These are phyloP conservation scores for Jaapia argillacea DNA, from an alignment of 768 basidiomycete species.

Conservation along the genomic window DNA sequence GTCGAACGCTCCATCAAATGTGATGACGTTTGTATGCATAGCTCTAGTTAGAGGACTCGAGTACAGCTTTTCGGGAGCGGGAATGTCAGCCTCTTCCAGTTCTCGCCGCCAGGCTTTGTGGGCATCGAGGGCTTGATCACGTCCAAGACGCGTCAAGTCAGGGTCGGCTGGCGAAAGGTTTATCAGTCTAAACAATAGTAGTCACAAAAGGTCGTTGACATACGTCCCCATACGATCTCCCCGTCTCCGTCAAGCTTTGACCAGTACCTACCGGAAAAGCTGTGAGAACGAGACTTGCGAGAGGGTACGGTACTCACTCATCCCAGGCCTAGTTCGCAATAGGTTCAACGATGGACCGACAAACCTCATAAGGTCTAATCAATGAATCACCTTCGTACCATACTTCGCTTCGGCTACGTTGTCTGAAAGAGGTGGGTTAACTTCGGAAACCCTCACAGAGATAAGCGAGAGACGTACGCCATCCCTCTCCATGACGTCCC, in stretches of 20 bases:
- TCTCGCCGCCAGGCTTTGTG: neutral
- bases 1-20: conserved; percentile 32
- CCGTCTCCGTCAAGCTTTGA: conserved; percentile 54
- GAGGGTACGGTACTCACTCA: conserved; percentile 29
- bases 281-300: neutral
- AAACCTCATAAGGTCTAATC: conserved; percentile 4
- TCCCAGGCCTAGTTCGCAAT: conserved; percentile 40
- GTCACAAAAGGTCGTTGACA: conserved; percentile 12
- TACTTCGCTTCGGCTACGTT: conserved; percentile 58
- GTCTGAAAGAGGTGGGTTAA: conserved; percentile 28
- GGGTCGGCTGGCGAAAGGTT: conserved; percentile 44
- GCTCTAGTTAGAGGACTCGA: conserved; percentile 58
- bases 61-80: conserved; percentile 45
- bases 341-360: neutral
- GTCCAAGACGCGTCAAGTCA: conserved; percentile 47
- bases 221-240: conserved; percentile 66
- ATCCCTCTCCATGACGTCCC: conserved; percentile 65
- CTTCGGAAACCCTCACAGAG: neutral
- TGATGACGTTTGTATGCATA: conserved; percentile 41
- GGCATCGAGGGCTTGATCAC: conserved; percentile 35
- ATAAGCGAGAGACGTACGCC: conserved; percentile 34
- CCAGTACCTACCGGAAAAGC: conserved; percentile 36
- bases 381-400: conserved; percentile 32
- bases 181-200: neutral
- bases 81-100: conserved; percentile 21